Conservation (phyloP, 768 basidiomycete species). For the Dictyophora rubrovolvata region DNA sequence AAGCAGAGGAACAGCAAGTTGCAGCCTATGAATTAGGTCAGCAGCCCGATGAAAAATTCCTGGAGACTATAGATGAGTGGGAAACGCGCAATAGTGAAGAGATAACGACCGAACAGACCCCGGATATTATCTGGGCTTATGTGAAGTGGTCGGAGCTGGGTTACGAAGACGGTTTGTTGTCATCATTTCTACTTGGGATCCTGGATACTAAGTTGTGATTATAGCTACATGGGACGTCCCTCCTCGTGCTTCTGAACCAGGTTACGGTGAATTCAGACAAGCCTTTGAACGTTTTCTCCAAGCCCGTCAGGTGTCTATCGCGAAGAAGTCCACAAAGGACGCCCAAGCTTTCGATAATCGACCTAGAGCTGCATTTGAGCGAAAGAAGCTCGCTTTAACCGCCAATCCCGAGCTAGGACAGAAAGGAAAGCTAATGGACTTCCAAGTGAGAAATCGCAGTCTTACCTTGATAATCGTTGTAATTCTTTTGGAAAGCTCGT, state of each 20-base stretch:
- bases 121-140: conserved; percentile 69
- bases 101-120: conserved; percentile 40
- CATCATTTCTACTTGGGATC: neutral
- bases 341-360: conserved; percentile 42
- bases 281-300: conserved; percentile 62
- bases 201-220: neutral
- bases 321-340: conserved; percentile 33
- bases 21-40: conserved; percentile 49
- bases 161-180: conserved; percentile 77
- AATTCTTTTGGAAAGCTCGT: conserved; percentile 40
- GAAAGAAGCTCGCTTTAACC: conserved; percentile 30
- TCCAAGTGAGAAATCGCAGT: conserved; percentile 49
- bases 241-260: conserved; percentile 45
- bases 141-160: conserved; percentile 90
- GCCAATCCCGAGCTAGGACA: conserved; percentile 63
- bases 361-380: conserved; percentile 43
- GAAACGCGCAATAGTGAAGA: conserved; percentile 32
- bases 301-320: conserved; percentile 52
- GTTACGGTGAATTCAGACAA: conserved; percentile 51
- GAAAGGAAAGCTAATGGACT: conserved; percentile 58
- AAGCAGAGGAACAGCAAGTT: conserved; percentile 19
- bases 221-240: conserved; percentile 92
- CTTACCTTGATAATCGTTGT: neutral
- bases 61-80: conserved; percentile 58
- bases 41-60: conserved; percentile 43